Evolutionary conservation across 202 grass and related monocot species (phyloP), one percentile per base, ranked within the genome.

Genomic region (Schoenoplectus triqueter): DNA sequence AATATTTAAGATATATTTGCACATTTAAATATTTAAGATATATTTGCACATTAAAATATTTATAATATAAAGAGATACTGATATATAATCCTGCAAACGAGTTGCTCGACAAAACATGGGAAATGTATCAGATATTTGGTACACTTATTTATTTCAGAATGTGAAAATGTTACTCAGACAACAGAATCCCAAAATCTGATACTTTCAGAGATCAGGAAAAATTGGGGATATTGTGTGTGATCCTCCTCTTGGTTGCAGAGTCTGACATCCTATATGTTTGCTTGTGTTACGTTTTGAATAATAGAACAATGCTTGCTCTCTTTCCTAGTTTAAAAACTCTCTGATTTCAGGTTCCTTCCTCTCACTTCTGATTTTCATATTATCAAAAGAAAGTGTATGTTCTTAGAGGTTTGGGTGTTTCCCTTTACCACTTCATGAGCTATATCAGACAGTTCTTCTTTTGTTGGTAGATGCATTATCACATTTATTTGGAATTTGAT

Each of bases 401-500:
- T 67, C 31, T 67, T 41, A 41, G 22, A 39, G 65, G 22, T 31
- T 40, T 41, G 41, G 31, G 65, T 62, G 59, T 41, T 41, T 41
- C 31, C 22, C 13, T 67, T 67, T 18, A 63, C 9, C 64, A 66
- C 64, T 66, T 66, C 9, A 39, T 40, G 65, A 10, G 11, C 31
- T 31, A 31, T 31, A 31, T 67, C 65, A 67, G 65, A 39, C 65
- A 41, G 13, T 67, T 67, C 9, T 67, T 67, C 10, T 39, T 67
- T 41, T 67, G 31, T 67, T 67, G 41, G 31, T 42, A 67, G 65
- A 67, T 67, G 65, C 22, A 67, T 14, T 67, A 41, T 67, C 41
- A 66, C 40, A 31, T 70, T 46, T 70, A 14, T 5, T 73, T 50
- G 46, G 69, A 6, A 73, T 8, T 73, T 18, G 69, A 73, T 73